phyloP scores from a whole-genome alignment of 768 basidiomycete genomes.

The Agrocybe pediades region DNA sequence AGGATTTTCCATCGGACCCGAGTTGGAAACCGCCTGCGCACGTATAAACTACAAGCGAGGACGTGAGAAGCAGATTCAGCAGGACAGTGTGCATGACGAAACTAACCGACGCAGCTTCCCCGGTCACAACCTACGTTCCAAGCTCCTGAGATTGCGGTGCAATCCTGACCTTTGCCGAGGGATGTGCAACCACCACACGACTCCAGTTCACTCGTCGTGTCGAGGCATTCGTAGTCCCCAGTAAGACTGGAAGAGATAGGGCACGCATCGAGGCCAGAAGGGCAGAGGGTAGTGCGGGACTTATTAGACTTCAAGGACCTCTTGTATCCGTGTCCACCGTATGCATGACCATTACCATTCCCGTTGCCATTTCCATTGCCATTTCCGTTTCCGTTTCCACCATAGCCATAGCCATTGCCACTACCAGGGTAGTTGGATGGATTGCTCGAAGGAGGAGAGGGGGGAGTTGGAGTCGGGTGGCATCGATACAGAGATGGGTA shows the following conservation, averaged over 20 bases:
- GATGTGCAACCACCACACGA: constrained; percentile 78
- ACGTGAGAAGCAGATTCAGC: background rate
- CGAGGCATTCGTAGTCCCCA: constrained; percentile 64
- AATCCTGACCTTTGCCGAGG: constrained; percentile 68
- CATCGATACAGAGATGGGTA: constrained; percentile 41
- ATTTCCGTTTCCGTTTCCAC: constrained; percentile 12
- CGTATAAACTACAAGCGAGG: constrained; percentile 42
- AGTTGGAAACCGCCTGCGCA: constrained; percentile 51
- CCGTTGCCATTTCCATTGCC: constrained; percentile 6
- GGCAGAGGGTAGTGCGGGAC: constrained; percentile 44
- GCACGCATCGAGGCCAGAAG: constrained; percentile 55
- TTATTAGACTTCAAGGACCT: constrained; percentile 37
- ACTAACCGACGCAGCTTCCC: constrained; percentile 55
- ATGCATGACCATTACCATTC: constrained; percentile 14
- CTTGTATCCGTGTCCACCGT: constrained; percentile 14
- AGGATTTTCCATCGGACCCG: constrained; percentile 42
- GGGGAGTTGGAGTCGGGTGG: constrained; percentile 30
- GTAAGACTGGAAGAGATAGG: constrained; percentile 43
- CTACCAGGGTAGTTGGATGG: constrained; percentile 32
- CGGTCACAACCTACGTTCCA: constrained; percentile 73
- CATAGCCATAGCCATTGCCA: too few species aligned
- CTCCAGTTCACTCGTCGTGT: constrained; percentile 60
- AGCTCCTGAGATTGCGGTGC: constrained; percentile 63
- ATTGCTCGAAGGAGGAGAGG: constrained; percentile 38
- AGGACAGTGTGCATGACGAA: background rate